Conservation (phyloP, 441 rosid species). For the Erodium texanum region DNA sequence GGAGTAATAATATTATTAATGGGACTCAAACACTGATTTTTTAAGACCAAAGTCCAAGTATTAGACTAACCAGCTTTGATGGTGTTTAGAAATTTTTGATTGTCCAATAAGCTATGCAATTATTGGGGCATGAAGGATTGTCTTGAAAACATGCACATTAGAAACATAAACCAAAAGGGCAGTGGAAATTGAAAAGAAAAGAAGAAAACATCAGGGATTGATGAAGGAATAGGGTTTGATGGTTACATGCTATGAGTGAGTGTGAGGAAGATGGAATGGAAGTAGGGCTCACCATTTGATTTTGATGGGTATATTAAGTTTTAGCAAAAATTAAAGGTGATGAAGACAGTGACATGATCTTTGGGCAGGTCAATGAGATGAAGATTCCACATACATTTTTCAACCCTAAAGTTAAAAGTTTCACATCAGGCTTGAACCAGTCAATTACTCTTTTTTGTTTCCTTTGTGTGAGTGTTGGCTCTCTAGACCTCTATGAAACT, state of each 20-base stretch:
- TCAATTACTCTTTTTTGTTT: conserved; percentile 16
- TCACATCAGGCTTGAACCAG: conserved; percentile 22
- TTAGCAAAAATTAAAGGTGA: conserved; percentile 4
- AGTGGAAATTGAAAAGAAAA: no score
- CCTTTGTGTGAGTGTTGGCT: conserved; percentile 4
- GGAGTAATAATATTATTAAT: no score
- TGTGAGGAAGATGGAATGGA: no score
- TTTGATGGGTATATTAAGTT: no score
- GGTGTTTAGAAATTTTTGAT: neutral
- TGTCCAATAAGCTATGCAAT: neutral
- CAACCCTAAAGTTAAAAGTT: conserved; percentile 26
- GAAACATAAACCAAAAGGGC: no score
- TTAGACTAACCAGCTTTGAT: no score
- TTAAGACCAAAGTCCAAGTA: no score
- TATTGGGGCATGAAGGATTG: neutral
- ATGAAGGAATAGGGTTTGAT: no score
- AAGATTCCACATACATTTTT: neutral
- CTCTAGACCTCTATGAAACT: neutral
- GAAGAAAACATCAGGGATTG: no score
- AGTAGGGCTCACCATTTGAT: conserved; percentile 19
- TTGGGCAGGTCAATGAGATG: conserved; percentile 1
- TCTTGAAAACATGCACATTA: no score
- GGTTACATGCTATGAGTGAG: no score
- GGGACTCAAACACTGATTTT: no score
- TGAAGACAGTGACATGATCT: neutral